Conservation (phyloP, 192 early-diverging fungal genomes). For the Backusella morwellensis region DNA sequence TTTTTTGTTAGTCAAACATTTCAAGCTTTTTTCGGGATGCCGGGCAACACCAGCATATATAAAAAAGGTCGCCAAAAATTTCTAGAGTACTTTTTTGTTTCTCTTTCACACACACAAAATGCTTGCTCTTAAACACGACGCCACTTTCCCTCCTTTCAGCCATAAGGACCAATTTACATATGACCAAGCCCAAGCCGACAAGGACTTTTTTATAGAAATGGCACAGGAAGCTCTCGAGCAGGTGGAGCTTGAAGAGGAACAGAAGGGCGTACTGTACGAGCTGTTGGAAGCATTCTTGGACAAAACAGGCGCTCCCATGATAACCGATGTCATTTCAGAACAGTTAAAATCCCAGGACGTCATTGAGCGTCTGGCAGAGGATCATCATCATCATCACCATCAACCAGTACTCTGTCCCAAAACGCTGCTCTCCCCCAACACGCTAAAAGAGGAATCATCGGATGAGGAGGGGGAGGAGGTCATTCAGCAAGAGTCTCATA, state of each 20-base stretch:
- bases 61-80: not conserved
- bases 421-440: not conserved
- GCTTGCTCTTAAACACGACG: not conserved
- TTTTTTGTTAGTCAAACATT: not conserved
- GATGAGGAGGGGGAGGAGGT: not conserved
- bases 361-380: constrained; percentile 33
- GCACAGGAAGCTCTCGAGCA: constrained; percentile 34
- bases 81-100: not conserved
- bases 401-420: not conserved
- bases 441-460: not conserved
- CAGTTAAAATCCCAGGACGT: constrained; percentile 36
- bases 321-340: constrained; percentile 26
- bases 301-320: constrained; percentile 19
- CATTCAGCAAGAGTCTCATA: not conserved
- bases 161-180: not conserved
- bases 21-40: not conserved
- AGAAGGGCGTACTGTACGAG: constrained; percentile 31
- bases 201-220: constrained; percentile 22
- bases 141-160: not conserved
- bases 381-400: not conserved
- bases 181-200: not conserved
- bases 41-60: not conserved
- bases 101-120: not conserved
- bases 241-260: constrained; percentile 31
- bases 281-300: constrained; percentile 25